A percentile compares a stretch with the other conserved stretches of the same genome.
These are phyloP conservation scores for Collybia sordida DNA, from an alignment of 768 basidiomycete genomes.

Conservation along the genomic window DNA sequence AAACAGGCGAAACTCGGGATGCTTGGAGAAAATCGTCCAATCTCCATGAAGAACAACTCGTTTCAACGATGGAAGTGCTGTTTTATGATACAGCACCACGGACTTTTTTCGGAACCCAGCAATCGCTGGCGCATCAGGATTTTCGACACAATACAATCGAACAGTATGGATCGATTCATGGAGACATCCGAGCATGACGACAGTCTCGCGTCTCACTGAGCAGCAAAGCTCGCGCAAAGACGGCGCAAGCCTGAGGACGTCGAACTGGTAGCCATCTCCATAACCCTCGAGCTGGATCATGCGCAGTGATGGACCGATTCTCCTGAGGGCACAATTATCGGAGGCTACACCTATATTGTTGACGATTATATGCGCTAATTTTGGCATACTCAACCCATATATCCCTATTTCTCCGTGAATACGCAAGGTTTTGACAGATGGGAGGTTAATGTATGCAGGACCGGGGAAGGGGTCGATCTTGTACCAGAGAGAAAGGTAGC, in stretches of 20 bases:
- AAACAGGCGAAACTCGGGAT: conserved; percentile 1
- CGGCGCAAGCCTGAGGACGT: conserved; percentile 1
- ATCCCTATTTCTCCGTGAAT: neutral
- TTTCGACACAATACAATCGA: neutral
- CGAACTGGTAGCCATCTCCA: neutral
- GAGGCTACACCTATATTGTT: neutral
- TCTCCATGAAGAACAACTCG: conserved; percentile 1
- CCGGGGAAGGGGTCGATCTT: neutral
- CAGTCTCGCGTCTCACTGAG: neutral
- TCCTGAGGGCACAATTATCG: neutral
- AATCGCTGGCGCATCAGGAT: neutral
- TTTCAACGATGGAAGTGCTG: neutral
- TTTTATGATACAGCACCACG: neutral
- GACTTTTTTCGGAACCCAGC: conserved; percentile 3
- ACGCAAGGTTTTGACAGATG: neutral
- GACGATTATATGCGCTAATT: neutral
- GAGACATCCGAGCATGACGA: conserved; percentile 1
- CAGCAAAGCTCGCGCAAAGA: conserved; percentile 1
- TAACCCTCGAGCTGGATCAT: neutral
- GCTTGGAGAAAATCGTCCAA: neutral
- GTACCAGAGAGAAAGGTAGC: neutral
- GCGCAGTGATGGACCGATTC: neutral
- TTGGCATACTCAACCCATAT: neutral
- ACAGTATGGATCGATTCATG: neutral
- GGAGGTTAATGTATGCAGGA: neutral